Conservation (phyloP, 768 basidiomycete genomes). For the Rubroboletus satanas region DNA sequence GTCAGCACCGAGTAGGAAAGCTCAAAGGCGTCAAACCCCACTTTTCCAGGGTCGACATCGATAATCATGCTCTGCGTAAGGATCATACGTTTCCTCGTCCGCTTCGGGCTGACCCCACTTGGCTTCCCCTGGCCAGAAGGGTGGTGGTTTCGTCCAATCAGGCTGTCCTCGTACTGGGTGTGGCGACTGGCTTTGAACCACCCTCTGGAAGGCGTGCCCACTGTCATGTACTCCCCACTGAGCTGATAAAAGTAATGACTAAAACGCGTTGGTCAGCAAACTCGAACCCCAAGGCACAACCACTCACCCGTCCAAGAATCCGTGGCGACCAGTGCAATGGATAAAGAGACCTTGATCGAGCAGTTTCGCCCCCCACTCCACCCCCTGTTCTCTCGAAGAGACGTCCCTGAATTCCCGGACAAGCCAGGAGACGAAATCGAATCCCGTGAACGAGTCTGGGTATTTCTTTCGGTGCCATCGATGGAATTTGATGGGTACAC, state of each 20-base stretch:
- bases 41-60: slow-evolving; percentile 79
- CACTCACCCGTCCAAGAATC: slow-evolving; percentile 82
- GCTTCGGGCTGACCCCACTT: slow-evolving; percentile 40
- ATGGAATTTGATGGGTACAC: slow-evolving; percentile 77
- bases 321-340: slow-evolving; percentile 74
- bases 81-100: slow-evolving; percentile 57
- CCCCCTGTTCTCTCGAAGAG: slow-evolving; percentile 72
- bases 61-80: slow-evolving; percentile 90
- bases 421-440: slow-evolving; percentile 88
- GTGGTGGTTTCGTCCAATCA: slow-evolving; percentile 33
- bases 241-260: slow-evolving; percentile 90
- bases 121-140: slow-evolving; percentile 36
- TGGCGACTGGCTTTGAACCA: slow-evolving; percentile 63
- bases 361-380: slow-evolving; percentile 73
- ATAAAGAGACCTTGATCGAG: slow-evolving; percentile 82
- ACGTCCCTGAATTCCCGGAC: slow-evolving; percentile 90
- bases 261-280: slow-evolving; percentile 4
- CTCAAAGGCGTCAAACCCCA: slow-evolving; percentile 23
- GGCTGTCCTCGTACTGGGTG: slow-evolving; percentile 40
- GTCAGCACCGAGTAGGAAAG: slow-evolving; percentile 9
- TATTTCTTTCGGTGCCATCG: slow-evolving; percentile 77
- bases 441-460: slow-evolving; percentile 82
- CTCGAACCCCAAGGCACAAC: neutral
- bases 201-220: slow-evolving; percentile 55
- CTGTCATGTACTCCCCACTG: slow-evolving; percentile 69